Base-by-base conservation (phyloP, 2,329 filamentous ascomycete species). In the Zelopaecilomyces penicillatus region DNA sequence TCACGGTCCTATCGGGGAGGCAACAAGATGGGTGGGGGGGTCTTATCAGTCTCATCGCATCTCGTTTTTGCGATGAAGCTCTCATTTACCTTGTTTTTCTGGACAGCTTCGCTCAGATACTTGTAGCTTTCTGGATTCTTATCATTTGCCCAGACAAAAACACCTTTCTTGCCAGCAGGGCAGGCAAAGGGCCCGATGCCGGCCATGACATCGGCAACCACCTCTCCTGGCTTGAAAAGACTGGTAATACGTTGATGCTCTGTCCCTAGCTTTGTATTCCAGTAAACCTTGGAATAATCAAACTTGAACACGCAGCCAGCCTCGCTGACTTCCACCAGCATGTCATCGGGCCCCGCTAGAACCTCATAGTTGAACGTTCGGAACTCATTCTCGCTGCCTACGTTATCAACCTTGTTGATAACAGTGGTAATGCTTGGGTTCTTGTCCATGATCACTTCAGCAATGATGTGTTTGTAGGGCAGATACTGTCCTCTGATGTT, bases 101-200 rank as follows among this genome's bases (percentile, higher is more conserved):
- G 64, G 42, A 94, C 75, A 6, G 85, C 86, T 32, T 83, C 76
- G 29, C 74, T 64, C 56, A 98, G 78, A 52, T 80, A 83, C 44
- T 73, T 76, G 65, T 82, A 88, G 56, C 88, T 90, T 57, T 94
- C 86, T 0, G 91, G 91, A 61, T 98, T 98, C 61, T 96, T 82
- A 63, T 98, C 93, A 65, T 97, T 98, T 34, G 90, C 93, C 82
- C 87, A 95, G 12, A 96, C 90, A 56, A 97, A 95, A 29, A 94
- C 87, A 34, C 80, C 81, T 64, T 85, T 91, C 69, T 86, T 94
- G 11, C 87, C 93, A 0, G 91, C 89, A 0, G 93, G 93, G 4
- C 95, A 75, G 26, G 91, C 90, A 64, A 98, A 98, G 0, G 93
- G 93, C 0, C 93, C 93, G 41, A 98, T 90, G 37, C 93, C 93